Conservation (phyloP, 352 stramenopile species). For the Phytopythium helicoides region DNA sequence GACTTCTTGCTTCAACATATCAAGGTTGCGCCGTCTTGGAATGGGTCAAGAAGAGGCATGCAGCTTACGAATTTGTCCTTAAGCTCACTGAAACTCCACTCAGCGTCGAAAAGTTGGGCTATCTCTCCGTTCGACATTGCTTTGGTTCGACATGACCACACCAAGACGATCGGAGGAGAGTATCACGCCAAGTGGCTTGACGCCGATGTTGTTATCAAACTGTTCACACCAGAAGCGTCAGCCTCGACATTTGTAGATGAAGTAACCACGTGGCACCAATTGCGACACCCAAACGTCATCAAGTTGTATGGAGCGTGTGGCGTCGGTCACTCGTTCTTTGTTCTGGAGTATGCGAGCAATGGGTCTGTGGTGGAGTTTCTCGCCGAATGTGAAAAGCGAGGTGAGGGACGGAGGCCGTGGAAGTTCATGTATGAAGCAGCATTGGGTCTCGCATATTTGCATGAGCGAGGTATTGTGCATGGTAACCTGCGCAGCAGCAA, state of each 20-base stretch:
- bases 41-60: neutral
- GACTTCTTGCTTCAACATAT: too few relatives aligned
- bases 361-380: constrained; percentile 12
- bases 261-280: constrained; percentile 11
- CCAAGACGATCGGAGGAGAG: neutral
- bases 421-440: constrained; percentile 19
- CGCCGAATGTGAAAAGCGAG: neutral
- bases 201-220: constrained; percentile 1
- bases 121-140: constrained; percentile 4
- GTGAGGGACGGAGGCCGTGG: neutral
- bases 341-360: constrained; percentile 9
- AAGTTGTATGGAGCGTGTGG: constrained; percentile 14
- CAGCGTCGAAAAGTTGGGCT: neutral
- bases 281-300: constrained; percentile 16
- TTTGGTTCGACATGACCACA: neutral
- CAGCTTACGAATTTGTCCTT: neutral
- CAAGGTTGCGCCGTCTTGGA: too few relatives aligned
- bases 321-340: constrained; percentile 10
- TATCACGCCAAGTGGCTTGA: constrained; percentile 5
- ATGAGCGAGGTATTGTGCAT: constrained; percentile 18
- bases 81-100: neutral
- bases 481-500: constrained; percentile 8
- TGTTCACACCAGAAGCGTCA: constrained; percentile 1
- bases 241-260: constrained; percentile 1
- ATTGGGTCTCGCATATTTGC: constrained; percentile 27